These are phyloP conservation scores for Daucus carota DNA, from an alignment of 129 eudicot species.

Conservation along the genomic window DNA sequence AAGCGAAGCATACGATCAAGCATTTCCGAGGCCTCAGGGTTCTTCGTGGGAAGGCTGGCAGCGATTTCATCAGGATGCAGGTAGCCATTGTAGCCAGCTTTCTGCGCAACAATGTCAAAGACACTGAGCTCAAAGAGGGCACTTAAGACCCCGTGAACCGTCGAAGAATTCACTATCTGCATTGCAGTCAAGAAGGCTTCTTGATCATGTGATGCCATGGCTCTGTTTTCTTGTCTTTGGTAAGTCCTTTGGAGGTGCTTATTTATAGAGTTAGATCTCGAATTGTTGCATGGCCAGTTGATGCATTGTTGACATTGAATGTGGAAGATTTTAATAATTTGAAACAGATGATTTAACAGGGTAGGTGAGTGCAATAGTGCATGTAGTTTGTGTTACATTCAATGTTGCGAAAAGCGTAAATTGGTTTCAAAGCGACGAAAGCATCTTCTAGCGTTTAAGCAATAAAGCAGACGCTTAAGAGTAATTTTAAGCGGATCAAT, in stretches of 20 bases:
- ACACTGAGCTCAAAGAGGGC: slow-evolving; percentile 25
- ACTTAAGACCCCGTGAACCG: not conserved
- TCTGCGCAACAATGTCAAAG: slow-evolving; percentile 24
- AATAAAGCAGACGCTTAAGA: too few species aligned
- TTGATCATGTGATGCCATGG: slow-evolving; percentile 2
- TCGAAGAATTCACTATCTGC: not conserved
- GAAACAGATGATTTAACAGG: not conserved
- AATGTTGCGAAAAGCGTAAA: too few species aligned
- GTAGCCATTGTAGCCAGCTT: slow-evolving; percentile 14
- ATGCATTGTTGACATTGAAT: not conserved
- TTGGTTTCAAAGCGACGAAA: too few species aligned
- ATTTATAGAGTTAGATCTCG: not conserved
- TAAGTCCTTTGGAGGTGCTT: not conserved
- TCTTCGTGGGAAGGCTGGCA: slow-evolving; percentile 18
- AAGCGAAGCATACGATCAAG: slow-evolving; percentile 42
- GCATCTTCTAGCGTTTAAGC: too few species aligned
- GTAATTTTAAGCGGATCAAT: too few species aligned
- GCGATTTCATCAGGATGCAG: slow-evolving; percentile 30
- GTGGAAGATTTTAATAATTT: not conserved
- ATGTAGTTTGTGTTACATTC: not conserved
- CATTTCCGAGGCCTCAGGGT: slow-evolving; percentile 22
- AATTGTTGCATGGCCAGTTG: not conserved
- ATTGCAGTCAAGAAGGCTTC: not conserved
- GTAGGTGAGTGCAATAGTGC: not conserved
- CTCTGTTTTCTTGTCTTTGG: not conserved